A percentile compares a stretch with the other conserved stretches of the same genome.
Evolutionary conservation across 306 rosid genomes (phyloP).

Genomic region (Cyamopsis tetragonoloba): DNA sequence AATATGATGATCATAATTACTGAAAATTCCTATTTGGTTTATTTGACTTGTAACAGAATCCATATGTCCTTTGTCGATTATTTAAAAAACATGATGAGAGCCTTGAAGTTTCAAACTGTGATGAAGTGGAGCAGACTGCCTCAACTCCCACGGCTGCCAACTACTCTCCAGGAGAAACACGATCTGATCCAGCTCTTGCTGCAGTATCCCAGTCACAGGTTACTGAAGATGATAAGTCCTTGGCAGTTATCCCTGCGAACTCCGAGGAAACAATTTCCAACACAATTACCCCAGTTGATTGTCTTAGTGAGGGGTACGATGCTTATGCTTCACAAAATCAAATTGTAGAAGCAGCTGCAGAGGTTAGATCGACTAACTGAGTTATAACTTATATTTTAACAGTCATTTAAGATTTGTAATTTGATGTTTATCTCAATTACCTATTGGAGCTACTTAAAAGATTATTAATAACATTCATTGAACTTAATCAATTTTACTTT

Average conservation of each 20-base stretch:
- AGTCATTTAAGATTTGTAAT: background rate
- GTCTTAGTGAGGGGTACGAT: slow-evolving; percentile 30
- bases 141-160: slow-evolving; percentile 44
- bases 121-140: slow-evolving; percentile 47
- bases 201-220: slow-evolving; percentile 43
- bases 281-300: slow-evolving; percentile 30
- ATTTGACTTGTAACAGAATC: slow-evolving; percentile 49
- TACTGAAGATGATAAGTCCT: slow-evolving; percentile 38
- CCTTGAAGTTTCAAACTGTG: slow-evolving; percentile 45
- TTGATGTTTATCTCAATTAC: background rate
- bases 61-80: slow-evolving; percentile 84
- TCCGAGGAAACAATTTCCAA: slow-evolving; percentile 50
- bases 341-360: slow-evolving; percentile 2
- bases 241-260: slow-evolving; percentile 14
- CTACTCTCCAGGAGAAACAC: slow-evolving; percentile 52
- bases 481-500: background rate
- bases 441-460: background rate
- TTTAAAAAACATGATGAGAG: slow-evolving; percentile 78
- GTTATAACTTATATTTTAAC: no score
- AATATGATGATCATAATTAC: background rate
- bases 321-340: slow-evolving; percentile 28
- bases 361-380: no score
- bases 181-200: slow-evolving; percentile 38
- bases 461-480: background rate
- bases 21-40: background rate